Percentiles rank a stretch among this genome's conserved stretches.
Conservation (phyloP, 257 asterid species). For the Coffea canephora region DNA sequence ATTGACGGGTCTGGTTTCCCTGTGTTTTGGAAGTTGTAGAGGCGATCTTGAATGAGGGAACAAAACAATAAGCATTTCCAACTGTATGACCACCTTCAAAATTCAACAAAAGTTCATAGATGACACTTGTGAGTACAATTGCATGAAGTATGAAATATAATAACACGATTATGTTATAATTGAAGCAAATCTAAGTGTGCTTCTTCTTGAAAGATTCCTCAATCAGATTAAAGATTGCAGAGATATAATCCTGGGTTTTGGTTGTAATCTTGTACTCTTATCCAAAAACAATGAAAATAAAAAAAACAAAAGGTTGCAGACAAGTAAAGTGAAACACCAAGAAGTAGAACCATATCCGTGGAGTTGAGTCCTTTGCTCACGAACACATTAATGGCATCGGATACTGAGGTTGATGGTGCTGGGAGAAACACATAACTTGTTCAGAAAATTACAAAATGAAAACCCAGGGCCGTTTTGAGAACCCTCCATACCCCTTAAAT, state of each 20-base stretch:
- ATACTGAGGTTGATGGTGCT: slow-evolving; percentile 40
- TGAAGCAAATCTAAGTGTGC: no score
- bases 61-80: slow-evolving; percentile 46
- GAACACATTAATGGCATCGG: slow-evolving; percentile 35
- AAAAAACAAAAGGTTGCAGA: no score
- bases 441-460: no score
- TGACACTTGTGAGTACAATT: not conserved
- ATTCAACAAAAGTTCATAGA: not conserved
- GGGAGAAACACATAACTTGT: slow-evolving; percentile 29
- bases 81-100: slow-evolving; percentile 61
- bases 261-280: no score
- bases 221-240: no score
- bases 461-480: no score
- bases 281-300: no score
- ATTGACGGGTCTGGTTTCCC: slow-evolving; percentile 52
- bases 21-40: slow-evolving; percentile 46
- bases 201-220: no score
- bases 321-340: slow-evolving; percentile 31
- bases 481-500: no score
- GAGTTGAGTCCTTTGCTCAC: slow-evolving; percentile 34
- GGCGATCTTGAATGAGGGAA: slow-evolving; percentile 37
- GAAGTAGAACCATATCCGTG: slow-evolving; percentile 56
- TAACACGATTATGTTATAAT: no score
- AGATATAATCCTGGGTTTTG: no score
- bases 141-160: no score